Evolutionary conservation across 148 eudicot genomes (phyloP).

Genomic region (Cornus florida): DNA sequence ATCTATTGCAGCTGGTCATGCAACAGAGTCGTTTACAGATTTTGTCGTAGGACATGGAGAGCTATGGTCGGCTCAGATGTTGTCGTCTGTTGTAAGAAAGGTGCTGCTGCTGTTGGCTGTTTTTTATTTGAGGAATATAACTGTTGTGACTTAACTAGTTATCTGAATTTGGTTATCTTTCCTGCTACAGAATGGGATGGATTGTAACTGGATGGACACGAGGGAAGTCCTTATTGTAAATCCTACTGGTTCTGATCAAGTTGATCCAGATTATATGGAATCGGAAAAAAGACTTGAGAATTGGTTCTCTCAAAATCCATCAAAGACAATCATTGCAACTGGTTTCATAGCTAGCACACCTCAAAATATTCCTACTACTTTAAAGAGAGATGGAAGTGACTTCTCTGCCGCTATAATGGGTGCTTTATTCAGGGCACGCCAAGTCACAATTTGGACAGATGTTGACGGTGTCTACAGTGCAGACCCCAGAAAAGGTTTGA

Average conservation of each 20-base stretch:
- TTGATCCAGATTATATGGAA: constrained; percentile 85
- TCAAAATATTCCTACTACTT: constrained; percentile 89
- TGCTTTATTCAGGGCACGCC: constrained; percentile 78
- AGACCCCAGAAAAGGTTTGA: constrained; percentile 96
- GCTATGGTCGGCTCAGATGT: constrained; percentile 95
- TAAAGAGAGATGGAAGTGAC: constrained; percentile 98
- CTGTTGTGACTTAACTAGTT: neutral
- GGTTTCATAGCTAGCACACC: constrained; percentile 96
- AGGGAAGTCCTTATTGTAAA: constrained; percentile 89
- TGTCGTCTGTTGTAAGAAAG: constrained; percentile 74
- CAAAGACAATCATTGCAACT: constrained; percentile 82
- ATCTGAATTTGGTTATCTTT: neutral
- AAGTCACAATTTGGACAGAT: constrained; percentile 99
- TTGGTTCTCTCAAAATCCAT: constrained; percentile 75
- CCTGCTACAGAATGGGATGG: constrained; percentile 57
- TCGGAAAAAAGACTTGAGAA: constrained; percentile 81
- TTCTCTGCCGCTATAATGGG: constrained; percentile 99
- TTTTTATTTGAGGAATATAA: constrained; percentile 3
- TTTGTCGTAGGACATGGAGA: constrained; percentile 99
- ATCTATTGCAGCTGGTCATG: constrained; percentile 87
- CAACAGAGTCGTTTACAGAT: constrained; percentile 89
- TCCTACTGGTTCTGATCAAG: constrained; percentile 81
- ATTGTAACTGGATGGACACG: constrained; percentile 96
- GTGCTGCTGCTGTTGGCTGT: constrained; percentile 26
- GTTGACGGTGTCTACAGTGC: constrained; percentile 98